These are phyloP conservation scores for Suhomyces sp. DNA, from an alignment of 805 yeast genomes.

Conservation along the genomic window DNA sequence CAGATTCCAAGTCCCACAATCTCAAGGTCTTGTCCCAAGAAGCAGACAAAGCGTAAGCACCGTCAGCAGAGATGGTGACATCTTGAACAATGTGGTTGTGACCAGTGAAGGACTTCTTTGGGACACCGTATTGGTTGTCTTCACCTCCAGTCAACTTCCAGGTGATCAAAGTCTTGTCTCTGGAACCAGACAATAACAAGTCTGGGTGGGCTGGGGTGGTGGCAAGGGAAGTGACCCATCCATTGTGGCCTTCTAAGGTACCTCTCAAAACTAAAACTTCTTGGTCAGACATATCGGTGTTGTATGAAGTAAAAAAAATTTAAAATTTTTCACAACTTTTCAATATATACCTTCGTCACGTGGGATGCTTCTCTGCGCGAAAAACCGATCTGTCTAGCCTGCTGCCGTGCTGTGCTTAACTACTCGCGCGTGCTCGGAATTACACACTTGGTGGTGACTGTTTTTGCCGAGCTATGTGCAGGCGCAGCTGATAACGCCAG, in stretches of 20 bases:
- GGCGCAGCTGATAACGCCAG: conserved; percentile 3
- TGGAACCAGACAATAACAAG: conserved; percentile 94
- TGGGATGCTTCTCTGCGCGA: neutral
- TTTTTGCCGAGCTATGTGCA: conserved; percentile 26
- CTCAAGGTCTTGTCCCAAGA: conserved; percentile 99
- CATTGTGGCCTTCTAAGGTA: conserved; percentile 85
- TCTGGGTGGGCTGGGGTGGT: conserved; percentile 98
- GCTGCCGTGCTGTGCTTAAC: conserved; percentile 24
- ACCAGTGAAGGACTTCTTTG: conserved; percentile 95
- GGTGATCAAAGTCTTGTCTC: conserved; percentile 97
- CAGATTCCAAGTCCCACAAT: conserved; percentile 95
- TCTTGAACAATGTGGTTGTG: conserved; percentile 99
- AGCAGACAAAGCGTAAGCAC: conserved; percentile 95
- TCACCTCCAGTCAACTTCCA: conserved; percentile 97
- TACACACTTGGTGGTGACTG: conserved; percentile 39
- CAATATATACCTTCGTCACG: neutral
- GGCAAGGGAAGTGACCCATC: conserved; percentile 98
- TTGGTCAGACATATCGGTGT: conserved; percentile 62
- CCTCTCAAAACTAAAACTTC: conserved; percentile 99
- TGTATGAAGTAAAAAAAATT: conserved; percentile 2
- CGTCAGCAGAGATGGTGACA: conserved; percentile 96
- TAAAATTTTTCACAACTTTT: conserved; percentile 9
- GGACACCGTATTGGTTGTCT: conserved; percentile 90
- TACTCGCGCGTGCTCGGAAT: conserved; percentile 32
- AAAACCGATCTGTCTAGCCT: neutral